Evolutionary conservation across 1,139 yeast species (phyloP).

Genomic region (Komagataea norvegica): DNA sequence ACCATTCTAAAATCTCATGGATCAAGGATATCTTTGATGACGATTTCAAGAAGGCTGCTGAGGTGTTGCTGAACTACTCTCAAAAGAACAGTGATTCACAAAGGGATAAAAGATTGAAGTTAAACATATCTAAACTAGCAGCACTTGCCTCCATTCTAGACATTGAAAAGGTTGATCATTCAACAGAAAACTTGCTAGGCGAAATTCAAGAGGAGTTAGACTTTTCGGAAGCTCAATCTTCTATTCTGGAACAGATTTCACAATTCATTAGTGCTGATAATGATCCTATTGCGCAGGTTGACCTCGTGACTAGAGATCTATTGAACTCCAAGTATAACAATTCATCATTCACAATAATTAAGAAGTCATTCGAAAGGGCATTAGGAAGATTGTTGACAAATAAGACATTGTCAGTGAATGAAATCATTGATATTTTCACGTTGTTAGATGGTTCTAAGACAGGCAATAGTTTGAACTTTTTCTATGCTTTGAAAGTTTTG

Average conservation of each 20-base stretch:
- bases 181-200: conserved; percentile 30
- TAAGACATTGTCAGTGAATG: conserved; percentile 39
- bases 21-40: conserved; percentile 54
- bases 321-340: conserved; percentile 13
- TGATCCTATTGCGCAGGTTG: conserved; percentile 25
- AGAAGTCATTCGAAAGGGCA: conserved; percentile 31
- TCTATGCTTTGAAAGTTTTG: conserved; percentile 39
- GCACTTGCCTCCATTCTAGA: conserved; percentile 29
- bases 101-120: conserved; percentile 49
- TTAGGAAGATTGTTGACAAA: conserved; percentile 36
- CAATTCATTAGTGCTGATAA: conserved; percentile 26
- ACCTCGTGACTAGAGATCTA: conserved; percentile 18
- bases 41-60: conserved; percentile 48
- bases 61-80: conserved; percentile 41
- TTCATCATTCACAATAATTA: conserved; percentile 9
- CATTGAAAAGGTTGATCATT: conserved; percentile 12
- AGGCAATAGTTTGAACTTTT: conserved; percentile 33
- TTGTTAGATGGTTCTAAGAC: conserved; percentile 36
- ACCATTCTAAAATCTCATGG: conserved; percentile 67
- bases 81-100: conserved; percentile 39
- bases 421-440: conserved; percentile 56
- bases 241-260: conserved; percentile 34
- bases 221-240: conserved; percentile 44
- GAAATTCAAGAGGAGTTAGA: conserved; percentile 47
- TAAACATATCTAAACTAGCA: conserved; percentile 66